Conservation (phyloP, 352 stramenopile species). For the Globisporangium orthogonon region DNA sequence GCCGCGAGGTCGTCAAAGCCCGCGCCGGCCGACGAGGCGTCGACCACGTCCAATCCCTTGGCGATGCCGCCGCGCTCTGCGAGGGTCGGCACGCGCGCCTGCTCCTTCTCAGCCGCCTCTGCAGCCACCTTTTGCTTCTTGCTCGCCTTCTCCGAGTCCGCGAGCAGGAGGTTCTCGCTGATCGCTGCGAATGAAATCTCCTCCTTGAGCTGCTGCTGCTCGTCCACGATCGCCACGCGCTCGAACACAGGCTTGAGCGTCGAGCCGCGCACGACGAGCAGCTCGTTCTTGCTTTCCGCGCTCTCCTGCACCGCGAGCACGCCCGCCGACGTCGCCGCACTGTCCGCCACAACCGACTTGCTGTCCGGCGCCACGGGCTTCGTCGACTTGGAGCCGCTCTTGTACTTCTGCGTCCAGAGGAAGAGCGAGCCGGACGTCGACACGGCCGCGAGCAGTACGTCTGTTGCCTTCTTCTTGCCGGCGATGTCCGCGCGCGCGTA, state of each 20-base stretch:
- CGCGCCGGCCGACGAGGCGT: slow-evolving; percentile 26
- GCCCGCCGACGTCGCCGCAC: slow-evolving; percentile 28
- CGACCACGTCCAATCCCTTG: slow-evolving; percentile 51
- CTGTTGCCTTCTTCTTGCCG: slow-evolving; percentile 63
- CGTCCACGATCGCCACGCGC: slow-evolving; percentile 49
- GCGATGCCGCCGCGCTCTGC: slow-evolving; percentile 50
- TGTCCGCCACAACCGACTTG: slow-evolving; percentile 25
- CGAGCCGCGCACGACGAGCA: slow-evolving; percentile 67
- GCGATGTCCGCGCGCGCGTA: slow-evolving; percentile 31
- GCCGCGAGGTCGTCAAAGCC: slow-evolving; percentile 49
- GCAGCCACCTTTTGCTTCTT: slow-evolving; percentile 61
- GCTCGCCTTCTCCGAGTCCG: slow-evolving; percentile 26
- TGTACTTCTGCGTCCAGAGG: slow-evolving; percentile 69
- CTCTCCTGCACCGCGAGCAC: slow-evolving; percentile 37
- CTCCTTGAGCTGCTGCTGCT: slow-evolving; percentile 49
- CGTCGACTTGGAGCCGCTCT: slow-evolving; percentile 36
- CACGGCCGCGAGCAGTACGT: slow-evolving; percentile 57
- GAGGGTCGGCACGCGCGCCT: slow-evolving; percentile 70
- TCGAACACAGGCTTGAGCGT: slow-evolving; percentile 76
- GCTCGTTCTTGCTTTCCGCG: slow-evolving; percentile 21
- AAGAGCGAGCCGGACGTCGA: slow-evolving; percentile 57
- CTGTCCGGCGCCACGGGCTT: slow-evolving; percentile 57
- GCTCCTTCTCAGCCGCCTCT: slow-evolving; percentile 32
- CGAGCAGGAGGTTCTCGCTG: slow-evolving; percentile 61
- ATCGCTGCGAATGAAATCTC: slow-evolving; percentile 51